phyloP scores from a whole-genome alignment of 2,329 filamentous ascomycete genomes.

The Onygenales sp. region DNA sequence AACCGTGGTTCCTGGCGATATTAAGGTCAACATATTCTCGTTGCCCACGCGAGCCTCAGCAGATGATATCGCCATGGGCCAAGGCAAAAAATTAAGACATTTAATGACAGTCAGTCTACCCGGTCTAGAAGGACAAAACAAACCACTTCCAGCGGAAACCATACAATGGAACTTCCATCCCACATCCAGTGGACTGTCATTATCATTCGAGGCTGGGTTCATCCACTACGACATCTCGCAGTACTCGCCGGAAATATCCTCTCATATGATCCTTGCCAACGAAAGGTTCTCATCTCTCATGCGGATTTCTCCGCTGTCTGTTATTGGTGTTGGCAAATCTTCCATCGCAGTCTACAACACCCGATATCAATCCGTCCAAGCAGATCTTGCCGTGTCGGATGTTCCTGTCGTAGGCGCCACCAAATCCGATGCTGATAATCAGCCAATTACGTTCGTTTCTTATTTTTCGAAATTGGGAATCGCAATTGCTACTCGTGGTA shows the following conservation, averaged over 20 bases:
- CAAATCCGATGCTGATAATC: conserved; percentile 13
- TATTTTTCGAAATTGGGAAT: conserved; percentile 37
- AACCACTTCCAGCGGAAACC: conserved; percentile 15
- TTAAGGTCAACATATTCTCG: conserved; percentile 31
- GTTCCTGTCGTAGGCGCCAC: conserved; percentile 18
- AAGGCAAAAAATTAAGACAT: conserved; percentile 27
- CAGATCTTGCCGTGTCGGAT: conserved; percentile 27
- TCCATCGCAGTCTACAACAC: conserved; percentile 37
- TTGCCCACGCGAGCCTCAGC: conserved; percentile 21
- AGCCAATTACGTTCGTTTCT: conserved; percentile 28
- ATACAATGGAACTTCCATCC: conserved; percentile 32
- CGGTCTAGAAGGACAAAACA: conserved; percentile 17
- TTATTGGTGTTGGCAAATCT: conserved; percentile 32
- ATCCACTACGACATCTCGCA: conserved; percentile 35
- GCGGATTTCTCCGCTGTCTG: conserved; percentile 32
- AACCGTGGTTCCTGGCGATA: conserved; percentile 23
- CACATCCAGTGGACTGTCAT: conserved; percentile 28
- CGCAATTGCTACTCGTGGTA: conserved; percentile 32
- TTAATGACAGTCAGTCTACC: conserved; percentile 28
- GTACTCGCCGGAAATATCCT: conserved; percentile 29
- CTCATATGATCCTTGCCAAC: conserved; percentile 27
- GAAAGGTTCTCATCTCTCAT: conserved; percentile 32
- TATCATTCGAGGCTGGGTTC: conserved; percentile 32
- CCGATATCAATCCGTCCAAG: conserved; percentile 38
- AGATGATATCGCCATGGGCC: conserved; percentile 15